A percentile compares a stretch with the other conserved stretches of the same genome.
These are phyloP conservation scores for Leccinellum rugosiceps DNA, from an alignment of 768 basidiomycete genomes.

Conservation along the genomic window DNA sequence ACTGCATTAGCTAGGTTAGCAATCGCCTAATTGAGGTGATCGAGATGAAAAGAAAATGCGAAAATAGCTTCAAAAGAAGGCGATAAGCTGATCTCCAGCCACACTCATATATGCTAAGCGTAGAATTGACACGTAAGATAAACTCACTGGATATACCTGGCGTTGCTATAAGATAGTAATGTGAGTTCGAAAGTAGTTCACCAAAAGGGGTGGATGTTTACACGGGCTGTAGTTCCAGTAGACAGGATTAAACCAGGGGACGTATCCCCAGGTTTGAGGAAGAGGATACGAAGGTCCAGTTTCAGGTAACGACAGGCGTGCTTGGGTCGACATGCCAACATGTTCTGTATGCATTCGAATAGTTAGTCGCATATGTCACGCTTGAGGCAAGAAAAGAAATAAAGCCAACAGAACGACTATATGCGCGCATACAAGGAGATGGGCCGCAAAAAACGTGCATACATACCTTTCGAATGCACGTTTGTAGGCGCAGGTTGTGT, in stretches of 20 bases:
- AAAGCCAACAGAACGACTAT: background rate
- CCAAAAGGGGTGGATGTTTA: background rate
- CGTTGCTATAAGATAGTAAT: background rate
- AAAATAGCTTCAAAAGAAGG: no score
- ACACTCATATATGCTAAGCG: background rate
- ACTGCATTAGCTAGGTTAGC: constrained; percentile 8
- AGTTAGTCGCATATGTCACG: background rate
- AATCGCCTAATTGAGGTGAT: background rate
- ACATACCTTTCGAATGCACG: constrained; percentile 7
- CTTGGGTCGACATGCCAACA: constrained; percentile 12
- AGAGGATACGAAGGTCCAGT: background rate
- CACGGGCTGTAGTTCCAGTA: constrained; percentile 11
- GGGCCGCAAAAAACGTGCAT: background rate
- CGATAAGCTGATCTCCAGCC: background rate
- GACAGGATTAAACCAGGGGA: constrained; percentile 1
- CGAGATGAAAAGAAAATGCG: background rate
- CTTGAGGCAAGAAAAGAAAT: background rate
- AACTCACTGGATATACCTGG: constrained; percentile 8
- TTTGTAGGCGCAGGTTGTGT: background rate
- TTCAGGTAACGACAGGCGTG: background rate
- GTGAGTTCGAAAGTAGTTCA: background rate
- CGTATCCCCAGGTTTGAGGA: background rate
- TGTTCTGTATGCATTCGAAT: constrained; percentile 10
- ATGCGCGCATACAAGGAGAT: background rate
- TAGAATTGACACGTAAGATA: background rate